Evolutionary conservation across 177 flowering plant species (phyloP), one percentile per base, ranked within the genome.

Genomic region (Vitis hybrid): DNA sequence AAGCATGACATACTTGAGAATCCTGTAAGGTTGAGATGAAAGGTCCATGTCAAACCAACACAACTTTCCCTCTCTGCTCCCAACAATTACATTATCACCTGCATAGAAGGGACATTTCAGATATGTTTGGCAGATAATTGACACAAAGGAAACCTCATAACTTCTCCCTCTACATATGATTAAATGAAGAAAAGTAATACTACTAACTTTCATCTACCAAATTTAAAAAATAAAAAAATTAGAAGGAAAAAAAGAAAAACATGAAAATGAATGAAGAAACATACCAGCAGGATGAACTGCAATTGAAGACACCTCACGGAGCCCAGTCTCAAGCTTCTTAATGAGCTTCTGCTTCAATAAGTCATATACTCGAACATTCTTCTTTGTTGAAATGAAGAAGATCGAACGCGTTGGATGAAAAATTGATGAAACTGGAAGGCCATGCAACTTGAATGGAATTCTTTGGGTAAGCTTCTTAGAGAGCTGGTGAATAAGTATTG

Each of bases 1-100:
- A 46, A 21, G 14, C 65, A 48, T 58, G 6, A 72, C 92, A 66
- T 92, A 91, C 97, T 78, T 86, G 72, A 91, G 84, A 74, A 76
- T 81, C 81, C 56, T 81, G 82, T 88, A 94, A 68, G 99, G 97
- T 69, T 86, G 75, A 70, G 98, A 85, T 61, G 95, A 90, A 54
- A 94, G 96, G 68, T 96, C 98, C 99, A 96, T 85, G 80, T 96
- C 99, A 88, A 96, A 96, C 99, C 98, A 96, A 77, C 97, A 92
- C 48, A 92, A 65, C 73, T 96, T 96, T 74, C 99, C 99, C 40
- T 96, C 99, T 73, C 69, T 88, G 83, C 99, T 96, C 14, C 99
- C 99, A 24, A 96, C 96, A 73, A 96, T 88, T 19, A 92, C 72
- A 86, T 96, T 88, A 80, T 96, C 98, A 82, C 99, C 98, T 92